These are phyloP conservation scores for Antitrichia curtipendula DNA, from an alignment of 225 moss, liverwort and hornwort genomes.

Conservation along the genomic window DNA sequence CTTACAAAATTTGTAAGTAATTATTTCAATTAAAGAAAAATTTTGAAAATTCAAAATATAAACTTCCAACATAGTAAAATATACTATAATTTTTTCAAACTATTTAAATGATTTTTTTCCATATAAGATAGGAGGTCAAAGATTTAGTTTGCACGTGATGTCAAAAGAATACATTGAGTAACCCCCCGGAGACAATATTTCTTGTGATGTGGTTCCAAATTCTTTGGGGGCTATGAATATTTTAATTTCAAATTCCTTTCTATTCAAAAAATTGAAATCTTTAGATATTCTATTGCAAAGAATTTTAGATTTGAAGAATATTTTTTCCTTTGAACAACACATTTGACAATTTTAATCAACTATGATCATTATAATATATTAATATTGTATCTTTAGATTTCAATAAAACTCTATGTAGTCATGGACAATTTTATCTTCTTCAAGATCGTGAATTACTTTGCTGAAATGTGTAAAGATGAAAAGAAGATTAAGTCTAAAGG, in stretches of 20 bases:
- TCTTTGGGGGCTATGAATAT: no score
- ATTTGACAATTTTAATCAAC: background rate
- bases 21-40: no score
- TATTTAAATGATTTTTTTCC: no score
- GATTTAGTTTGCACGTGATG: no score
- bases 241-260: no score
- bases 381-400: background rate
- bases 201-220: background rate
- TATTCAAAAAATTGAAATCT: background rate
- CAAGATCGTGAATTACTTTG: background rate
- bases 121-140: no score
- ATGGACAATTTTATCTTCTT: background rate
- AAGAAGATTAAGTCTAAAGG: fast-evolving
- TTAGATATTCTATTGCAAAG: fast-evolving
- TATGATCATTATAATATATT: background rate
- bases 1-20: no score
- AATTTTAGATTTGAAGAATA: background rate
- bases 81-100: no score
- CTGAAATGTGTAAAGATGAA: background rate
- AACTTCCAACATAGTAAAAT: no score
- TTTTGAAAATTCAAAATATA: no score
- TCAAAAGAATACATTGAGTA: no score
- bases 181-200: no score
- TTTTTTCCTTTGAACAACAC: background rate
- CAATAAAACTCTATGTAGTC: background rate